Conservation (phyloP, 345 rosid genomes). For the Odontarrhena argentea region DNA sequence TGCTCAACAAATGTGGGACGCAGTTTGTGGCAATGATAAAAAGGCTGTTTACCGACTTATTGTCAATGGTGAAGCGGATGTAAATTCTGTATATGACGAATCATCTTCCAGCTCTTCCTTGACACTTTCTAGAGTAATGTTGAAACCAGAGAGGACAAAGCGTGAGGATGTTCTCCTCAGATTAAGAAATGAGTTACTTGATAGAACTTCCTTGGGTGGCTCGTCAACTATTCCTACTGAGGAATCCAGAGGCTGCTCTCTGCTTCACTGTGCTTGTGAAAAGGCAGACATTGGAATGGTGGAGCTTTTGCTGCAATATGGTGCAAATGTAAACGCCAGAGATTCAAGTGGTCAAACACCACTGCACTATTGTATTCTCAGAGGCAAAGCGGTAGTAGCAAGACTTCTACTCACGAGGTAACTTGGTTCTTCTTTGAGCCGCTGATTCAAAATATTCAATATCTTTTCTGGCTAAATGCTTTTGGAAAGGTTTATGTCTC, state of each 20-base stretch:
- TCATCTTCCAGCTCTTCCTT: conserved; percentile 62
- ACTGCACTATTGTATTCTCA: conserved; percentile 68
- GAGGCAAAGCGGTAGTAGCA: conserved; percentile 65
- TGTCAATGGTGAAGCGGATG: conserved; percentile 73
- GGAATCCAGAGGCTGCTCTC: conserved; percentile 70
- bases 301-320: conserved; percentile 92
- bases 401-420: conserved; percentile 88
- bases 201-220: conserved; percentile 64
- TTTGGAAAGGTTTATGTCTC: background rate
- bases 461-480: background rate
- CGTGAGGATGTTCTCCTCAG: conserved; percentile 57
- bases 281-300: conserved; percentile 93
- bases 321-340: conserved; percentile 73
- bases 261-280: conserved; percentile 98
- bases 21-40: conserved; percentile 83
- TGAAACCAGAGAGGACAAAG: conserved; percentile 69
- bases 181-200: conserved; percentile 61
- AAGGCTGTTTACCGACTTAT: conserved; percentile 85
- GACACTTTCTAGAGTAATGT: conserved; percentile 85
- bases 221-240: conserved; percentile 61
- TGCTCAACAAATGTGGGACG: conserved; percentile 85
- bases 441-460: conserved; percentile 9
- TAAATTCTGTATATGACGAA: conserved; percentile 67
- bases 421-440: conserved; percentile 32
- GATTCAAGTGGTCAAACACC: conserved; percentile 87